Evolutionary conservation across 352 stramenopile genomes (phyloP).

Genomic region (Globisporangium perplexum): DNA sequence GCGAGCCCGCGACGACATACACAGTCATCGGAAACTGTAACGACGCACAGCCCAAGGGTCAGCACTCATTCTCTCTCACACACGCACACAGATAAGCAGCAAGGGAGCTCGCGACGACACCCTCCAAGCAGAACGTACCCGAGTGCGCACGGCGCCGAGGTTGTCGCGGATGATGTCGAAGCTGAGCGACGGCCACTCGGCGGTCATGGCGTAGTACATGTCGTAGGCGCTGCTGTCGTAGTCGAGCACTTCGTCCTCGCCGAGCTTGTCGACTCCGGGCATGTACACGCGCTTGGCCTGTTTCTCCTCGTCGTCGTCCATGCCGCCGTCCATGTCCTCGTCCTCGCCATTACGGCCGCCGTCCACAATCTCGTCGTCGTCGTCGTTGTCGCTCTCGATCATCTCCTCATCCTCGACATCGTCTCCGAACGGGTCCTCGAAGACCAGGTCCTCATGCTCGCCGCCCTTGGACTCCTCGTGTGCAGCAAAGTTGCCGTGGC

Average conservation of each 20-base stretch:
- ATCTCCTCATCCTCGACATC: slow-evolving; percentile 90
- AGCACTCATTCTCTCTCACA: background rate
- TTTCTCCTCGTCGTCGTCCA: slow-evolving; percentile 61
- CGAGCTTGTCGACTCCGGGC: slow-evolving; percentile 87
- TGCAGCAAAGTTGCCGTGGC: slow-evolving; percentile 26
- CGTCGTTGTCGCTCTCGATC: slow-evolving; percentile 73
- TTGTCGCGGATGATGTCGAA: slow-evolving; percentile 97
- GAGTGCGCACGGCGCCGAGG: slow-evolving; percentile 89
- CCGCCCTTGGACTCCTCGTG: slow-evolving; percentile 25
- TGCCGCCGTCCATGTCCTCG: slow-evolving; percentile 48
- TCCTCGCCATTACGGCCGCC: slow-evolving; percentile 34
- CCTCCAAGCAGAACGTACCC: slow-evolving; percentile 12
- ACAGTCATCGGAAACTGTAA: slow-evolving; percentile 93
- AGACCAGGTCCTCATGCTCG: slow-evolving; percentile 67
- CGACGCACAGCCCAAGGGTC: background rate
- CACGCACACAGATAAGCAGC: background rate
- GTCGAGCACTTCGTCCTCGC: slow-evolving; percentile 94
- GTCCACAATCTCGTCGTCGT: slow-evolving; percentile 62
- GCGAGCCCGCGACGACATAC: slow-evolving; percentile 95
- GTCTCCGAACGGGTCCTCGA: slow-evolving; percentile 87
- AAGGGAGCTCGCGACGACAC: background rate
- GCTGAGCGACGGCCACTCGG: slow-evolving; percentile 97
- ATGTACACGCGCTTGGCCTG: slow-evolving; percentile 91
- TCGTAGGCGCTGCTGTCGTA: slow-evolving; percentile 99
- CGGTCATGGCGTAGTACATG: slow-evolving; percentile 98